phyloP scores from a whole-genome alignment of 2,329 filamentous ascomycete genomes.

The Didymosphaeria variabile region DNA sequence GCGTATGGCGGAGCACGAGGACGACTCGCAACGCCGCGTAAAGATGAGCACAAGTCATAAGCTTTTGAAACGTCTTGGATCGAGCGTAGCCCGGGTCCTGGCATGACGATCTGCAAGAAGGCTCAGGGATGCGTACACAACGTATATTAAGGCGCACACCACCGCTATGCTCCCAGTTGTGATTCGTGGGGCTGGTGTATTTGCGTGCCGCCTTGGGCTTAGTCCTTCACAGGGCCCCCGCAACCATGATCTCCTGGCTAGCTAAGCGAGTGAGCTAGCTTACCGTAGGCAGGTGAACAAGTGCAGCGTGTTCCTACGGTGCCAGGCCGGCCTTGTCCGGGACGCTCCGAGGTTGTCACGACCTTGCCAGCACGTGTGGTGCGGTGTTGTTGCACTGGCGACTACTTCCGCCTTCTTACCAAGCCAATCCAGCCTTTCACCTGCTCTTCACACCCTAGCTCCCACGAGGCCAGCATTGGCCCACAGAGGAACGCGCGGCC shows the following conservation, averaged over 20 bases:
- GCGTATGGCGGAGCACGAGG: slow-evolving; percentile 10
- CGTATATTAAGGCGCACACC: background rate
- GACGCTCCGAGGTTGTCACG: background rate
- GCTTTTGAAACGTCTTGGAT: slow-evolving; percentile 10
- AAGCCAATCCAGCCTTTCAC: slow-evolving; percentile 5
- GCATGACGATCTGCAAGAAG: slow-evolving; percentile 5
- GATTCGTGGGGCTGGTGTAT: slow-evolving; percentile 1
- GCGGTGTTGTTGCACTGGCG: background rate
- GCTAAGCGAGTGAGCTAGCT: slow-evolving; percentile 2
- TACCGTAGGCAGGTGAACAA: slow-evolving; percentile 5
- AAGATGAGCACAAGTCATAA: background rate
- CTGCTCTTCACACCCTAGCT: slow-evolving; percentile 9
- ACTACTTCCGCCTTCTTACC: background rate
- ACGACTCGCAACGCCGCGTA: background rate
- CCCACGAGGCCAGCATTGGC: background rate
- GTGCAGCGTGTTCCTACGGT: background rate
- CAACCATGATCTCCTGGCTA: slow-evolving; percentile 3
- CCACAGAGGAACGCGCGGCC: background rate
- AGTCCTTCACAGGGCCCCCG: slow-evolving; percentile 7
- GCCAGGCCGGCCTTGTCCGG: background rate
- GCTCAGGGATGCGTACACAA: background rate
- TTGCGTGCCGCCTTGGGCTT: slow-evolving; percentile 5
- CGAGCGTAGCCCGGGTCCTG: background rate
- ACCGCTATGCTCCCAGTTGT: background rate
- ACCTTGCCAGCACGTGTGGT: background rate